Evolutionary conservation across 192 early-diverging fungal species (phyloP), one percentile per base, ranked within the genome.

Genomic region (Backusella circina): DNA sequence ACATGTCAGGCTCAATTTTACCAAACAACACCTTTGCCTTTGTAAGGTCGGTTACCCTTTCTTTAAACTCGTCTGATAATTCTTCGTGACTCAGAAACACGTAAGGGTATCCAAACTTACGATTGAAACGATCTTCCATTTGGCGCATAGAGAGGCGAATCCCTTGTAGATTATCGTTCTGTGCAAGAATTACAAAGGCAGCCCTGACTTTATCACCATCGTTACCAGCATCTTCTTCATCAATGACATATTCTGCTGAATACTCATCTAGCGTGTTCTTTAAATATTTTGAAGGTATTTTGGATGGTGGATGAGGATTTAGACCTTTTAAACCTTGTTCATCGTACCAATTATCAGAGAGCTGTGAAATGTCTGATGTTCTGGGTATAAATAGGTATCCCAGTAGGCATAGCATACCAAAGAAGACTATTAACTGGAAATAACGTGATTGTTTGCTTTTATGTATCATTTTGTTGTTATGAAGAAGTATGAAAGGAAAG

Each of bases 61-160:
- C 73, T 30, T 85, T 86, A 72, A 93, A 93, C n/a, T 87, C 79
- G 28, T 88, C 82, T 1, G 88, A 82, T 70, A 93, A 93, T 16
- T 82, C 84, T 37, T 81, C 86, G 68, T 93, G 88, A 81, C 92
- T 93, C 41, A 93, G 74, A 38, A 93, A 88, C n/a, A 93, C 82
- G 75, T 91, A 93, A 0, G 91, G 91, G 76, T 93, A 93, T 16
- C 82, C 72, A 76, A 83, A 90, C 30, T 84, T 79, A 61, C 84
- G 79, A 78, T 93, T 93, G 77, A 93, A 92, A 21, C 90, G 81
- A 73, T 88, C 83, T 73, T 95, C 92, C n/a, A 95, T 85, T 79
- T 91, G 86, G 1, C 82, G 79, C 76, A 95, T 87, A 1, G 93
- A 77, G 35, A 79, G 80, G 47, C 84, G 80, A 54, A 94, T 26